Base-by-base conservation (phyloP, 352 stramenopile species). In the Phytopythium chamaehyphon region DNA sequence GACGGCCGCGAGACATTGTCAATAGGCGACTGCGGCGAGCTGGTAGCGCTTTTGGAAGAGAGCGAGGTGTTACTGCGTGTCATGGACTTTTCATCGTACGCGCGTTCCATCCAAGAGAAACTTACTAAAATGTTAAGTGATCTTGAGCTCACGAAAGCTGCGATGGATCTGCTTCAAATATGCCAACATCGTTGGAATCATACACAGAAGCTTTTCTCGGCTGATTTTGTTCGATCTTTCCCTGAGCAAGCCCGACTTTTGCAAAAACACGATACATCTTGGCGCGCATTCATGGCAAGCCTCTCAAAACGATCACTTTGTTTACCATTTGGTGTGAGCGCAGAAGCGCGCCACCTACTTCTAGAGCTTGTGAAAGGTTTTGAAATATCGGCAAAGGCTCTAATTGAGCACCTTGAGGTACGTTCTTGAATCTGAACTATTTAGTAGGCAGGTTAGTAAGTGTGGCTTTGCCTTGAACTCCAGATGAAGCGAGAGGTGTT, bases 111-210 rank as follows among this genome's bases (percentile, higher is more conserved):
- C 2, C 72, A 88, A 35, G 49, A 61, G 3, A 53, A 64, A 2
- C 55, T 88, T n/a, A 57, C 62, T 0, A 74, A 72, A n/a, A 54
- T 86, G 36, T 48, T 88, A 0, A 49, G 58, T 2, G 74, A 88
- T 19, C 47, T 91, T 1, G 22, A 66, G 0, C 52, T 69, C 4
- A 73, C 77, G 0, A 87, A 83, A 24, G 67, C 81, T 18, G 70
- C 71, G 0, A 55, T 87, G 12, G 71, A 84, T 23, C 40, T 88
- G 2, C 60, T 91, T 3, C 57, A 79, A 14, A 49, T 75, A 1
- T 88, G 73, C 37, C 75, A 90, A 16, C 64, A 74, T 12, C 80
- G 88, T 51, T 87, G 81, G 76, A 73, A 88, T 22, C 67, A 84
- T 42, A 74, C 83, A 0, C 78, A 91, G 49, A 67, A 62, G 5